Evolutionary conservation across 1,284 basidiomycete species (phyloP), one percentile per base, ranked within the genome.

Genomic region (Cutaneotrichosporon dermatis): DNA sequence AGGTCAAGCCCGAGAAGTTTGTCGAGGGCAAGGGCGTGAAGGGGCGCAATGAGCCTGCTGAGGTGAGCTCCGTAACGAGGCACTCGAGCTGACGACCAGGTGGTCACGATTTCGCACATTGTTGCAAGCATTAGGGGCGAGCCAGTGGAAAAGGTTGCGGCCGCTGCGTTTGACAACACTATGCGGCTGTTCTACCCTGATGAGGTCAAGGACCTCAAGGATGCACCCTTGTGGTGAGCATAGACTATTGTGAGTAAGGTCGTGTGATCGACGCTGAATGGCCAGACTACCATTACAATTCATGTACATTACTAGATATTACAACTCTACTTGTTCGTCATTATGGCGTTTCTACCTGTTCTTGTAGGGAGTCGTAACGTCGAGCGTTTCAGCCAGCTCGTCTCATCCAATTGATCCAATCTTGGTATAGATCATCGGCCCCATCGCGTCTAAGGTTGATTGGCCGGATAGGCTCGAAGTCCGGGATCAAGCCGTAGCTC

Each of bases 21-120:
- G 80, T 81, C 5, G 69, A 73, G 9, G 87, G 86, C 1, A 82
- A 82, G 66, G 80, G 85, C 1, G 86, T 92, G 50, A 93, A 94
- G 74, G 88, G 89, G 0, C 80, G 92, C 15, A 91, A 90, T 69
- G 92, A 94, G 71, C 90, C 92, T 1, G 83, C 80, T 15, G 81
- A 85, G 48, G 73, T 76, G 56, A 63, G 70, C 62, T 5, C 10
- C 2, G 8, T 11, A 25, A 25, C 50, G 56, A 16, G 43, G 11
- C 7, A 33, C 10, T 25, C 8, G 25, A 42, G 62, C 45, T 55
- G 37, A 52, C 53, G 15, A 49, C 6, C 37, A 73, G 3, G 83
- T 90, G 43, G 88, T 87, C 2, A 83, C 83, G 11, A 85, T 94
- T 12, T 90, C 89, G 8, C 90, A 88, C 83, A 85, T 91, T 4